Evolutionary conservation across 441 rosid genomes (phyloP).

Genomic region (Pelargonium fulgidum): DNA sequence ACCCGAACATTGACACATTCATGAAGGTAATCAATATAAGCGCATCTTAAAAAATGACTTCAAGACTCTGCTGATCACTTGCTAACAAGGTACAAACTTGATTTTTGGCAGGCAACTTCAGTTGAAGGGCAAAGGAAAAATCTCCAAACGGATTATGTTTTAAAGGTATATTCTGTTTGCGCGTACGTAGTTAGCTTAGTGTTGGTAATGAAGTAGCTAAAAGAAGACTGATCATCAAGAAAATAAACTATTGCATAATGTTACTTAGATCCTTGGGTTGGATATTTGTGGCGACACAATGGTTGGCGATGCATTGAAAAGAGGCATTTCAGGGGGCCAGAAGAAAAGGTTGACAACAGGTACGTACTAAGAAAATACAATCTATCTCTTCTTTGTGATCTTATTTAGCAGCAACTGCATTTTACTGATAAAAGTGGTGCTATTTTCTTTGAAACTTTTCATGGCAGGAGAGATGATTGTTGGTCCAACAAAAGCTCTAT

Average conservation of each 20-base stretch:
- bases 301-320: slow-evolving; percentile 43
- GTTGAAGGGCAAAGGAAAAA: slow-evolving; percentile 26
- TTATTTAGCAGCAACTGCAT: too few species aligned
- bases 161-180: slow-evolving; percentile 24
- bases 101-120: slow-evolving; percentile 28
- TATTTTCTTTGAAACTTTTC: not conserved
- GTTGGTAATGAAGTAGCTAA: too few species aligned
- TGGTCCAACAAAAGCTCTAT: slow-evolving; percentile 34
- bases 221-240: not conserved
- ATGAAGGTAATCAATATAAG: slow-evolving; percentile 44
- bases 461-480: slow-evolving; percentile 42
- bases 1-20: slow-evolving; percentile 48
- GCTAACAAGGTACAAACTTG: too few species aligned
- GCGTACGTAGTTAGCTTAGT: not conserved
- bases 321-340: slow-evolving; percentile 76
- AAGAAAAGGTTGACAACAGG: slow-evolving; percentile 58
- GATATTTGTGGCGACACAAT: slow-evolving; percentile 50
- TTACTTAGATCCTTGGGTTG: slow-evolving; percentile 56
- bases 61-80: too few species aligned
- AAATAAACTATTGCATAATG: not conserved
- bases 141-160: slow-evolving; percentile 36
- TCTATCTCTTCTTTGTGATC: too few species aligned
- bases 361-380: slow-evolving; percentile 20
- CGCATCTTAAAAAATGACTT: too few species aligned
- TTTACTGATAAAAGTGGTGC: not conserved